Conservation (phyloP, 176 grass and related monocot genomes). For the barley (Hordeum vulgare) region MorexV3_pseudomolecules_assembly NC_058519.1:499146125-499146624, state of each 20-base stretch:
- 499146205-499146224: too few species aligned
- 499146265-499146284: background rate
- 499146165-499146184: background rate
- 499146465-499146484: constrained; percentile 88
- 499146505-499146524: constrained; percentile 63
- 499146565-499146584: constrained; percentile 79
- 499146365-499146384: constrained; percentile 25
- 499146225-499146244: background rate
- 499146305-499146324: background rate
- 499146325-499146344: background rate
- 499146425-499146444: constrained; percentile 78
- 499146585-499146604: constrained; percentile 68
- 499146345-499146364: background rate
- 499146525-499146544: constrained; percentile 54
- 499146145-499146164: background rate
- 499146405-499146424: constrained; percentile 48
- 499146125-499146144: too few species aligned
- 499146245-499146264: background rate
- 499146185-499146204: background rate
- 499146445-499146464: constrained; percentile 79
- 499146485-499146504: constrained; percentile 63
- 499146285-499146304: background rate
- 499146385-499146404: constrained; percentile 51
- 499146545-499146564: constrained; percentile 62
- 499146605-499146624: constrained; percentile 66